These are phyloP conservation scores for Colletotrichum euphorbiae DNA, from an alignment of 2,329 filamentous ascomycete species.

Conservation along the genomic window DNA sequence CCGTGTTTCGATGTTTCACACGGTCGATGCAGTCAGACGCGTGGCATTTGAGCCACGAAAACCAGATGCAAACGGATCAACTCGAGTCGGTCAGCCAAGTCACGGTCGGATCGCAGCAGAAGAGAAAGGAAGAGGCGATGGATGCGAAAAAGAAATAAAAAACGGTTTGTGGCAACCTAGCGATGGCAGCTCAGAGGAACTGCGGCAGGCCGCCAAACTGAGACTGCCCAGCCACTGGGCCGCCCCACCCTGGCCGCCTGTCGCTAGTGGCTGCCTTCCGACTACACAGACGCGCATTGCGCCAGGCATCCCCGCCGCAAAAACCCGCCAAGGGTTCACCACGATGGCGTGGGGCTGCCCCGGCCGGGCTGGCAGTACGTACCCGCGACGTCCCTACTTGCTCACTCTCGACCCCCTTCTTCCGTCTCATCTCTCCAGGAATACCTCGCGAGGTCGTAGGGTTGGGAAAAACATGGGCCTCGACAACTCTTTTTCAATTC, in stretches of 20 bases:
- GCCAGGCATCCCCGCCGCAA: constrained; percentile 38
- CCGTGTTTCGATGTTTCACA: constrained; percentile 6
- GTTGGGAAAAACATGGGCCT: not conserved
- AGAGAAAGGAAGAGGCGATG: constrained; percentile 3
- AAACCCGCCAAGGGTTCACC: not conserved
- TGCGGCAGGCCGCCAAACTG: constrained; percentile 30
- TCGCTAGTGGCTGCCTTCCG: constrained; percentile 24
- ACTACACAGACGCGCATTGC: constrained; percentile 39
- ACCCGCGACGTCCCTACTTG: not conserved
- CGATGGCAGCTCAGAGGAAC: not conserved
- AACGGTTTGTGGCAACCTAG: constrained; percentile 1
- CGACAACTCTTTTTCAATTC: constrained; percentile 6
- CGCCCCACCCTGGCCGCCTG: constrained; percentile 17
- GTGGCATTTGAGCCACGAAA: not conserved
- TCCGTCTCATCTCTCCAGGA: constrained; percentile 29
- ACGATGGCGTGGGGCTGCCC: not conserved
- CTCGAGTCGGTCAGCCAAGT: too few species aligned
- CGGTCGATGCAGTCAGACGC: not conserved
- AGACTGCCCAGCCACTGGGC: constrained; percentile 32
- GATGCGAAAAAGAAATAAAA: not conserved
- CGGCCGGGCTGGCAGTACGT: not conserved
- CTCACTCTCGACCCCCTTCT: not conserved
- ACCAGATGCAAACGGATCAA: too few species aligned
- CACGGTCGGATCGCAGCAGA: not conserved
- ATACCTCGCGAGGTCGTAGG: not conserved